Conservation (phyloP, 2,329 filamentous ascomycete genomes). For the Calonectria pauciramosa region DNA sequence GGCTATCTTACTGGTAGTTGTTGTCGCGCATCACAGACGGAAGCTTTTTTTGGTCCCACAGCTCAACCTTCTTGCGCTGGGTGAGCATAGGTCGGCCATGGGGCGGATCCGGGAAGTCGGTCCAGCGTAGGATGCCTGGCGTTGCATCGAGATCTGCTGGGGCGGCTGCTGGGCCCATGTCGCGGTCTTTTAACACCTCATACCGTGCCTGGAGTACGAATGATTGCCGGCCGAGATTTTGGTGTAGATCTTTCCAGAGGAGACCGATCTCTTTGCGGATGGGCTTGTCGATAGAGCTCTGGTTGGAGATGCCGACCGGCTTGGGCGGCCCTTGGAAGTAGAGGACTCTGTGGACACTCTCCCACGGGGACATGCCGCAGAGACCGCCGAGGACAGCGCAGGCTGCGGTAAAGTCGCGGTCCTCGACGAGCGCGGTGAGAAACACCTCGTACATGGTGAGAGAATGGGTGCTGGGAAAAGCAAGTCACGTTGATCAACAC, state of each 20-base stretch:
- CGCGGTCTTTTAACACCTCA: conserved; percentile 62
- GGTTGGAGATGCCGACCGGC: conserved; percentile 61
- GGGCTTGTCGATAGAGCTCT: conserved; percentile 54
- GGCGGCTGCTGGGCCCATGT: conserved; percentile 57
- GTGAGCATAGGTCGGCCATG: conserved; percentile 61
- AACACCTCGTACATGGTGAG: conserved; percentile 71
- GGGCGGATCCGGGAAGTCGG: conserved; percentile 71
- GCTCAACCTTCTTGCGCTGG: conserved; percentile 69
- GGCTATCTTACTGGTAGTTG: conserved; percentile 60
- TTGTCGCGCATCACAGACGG: conserved; percentile 65
- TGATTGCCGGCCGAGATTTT: conserved; percentile 68
- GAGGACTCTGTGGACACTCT: conserved; percentile 64
- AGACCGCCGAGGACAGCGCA: conserved; percentile 69
- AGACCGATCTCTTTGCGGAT: conserved; percentile 53
- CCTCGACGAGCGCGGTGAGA: conserved; percentile 66
- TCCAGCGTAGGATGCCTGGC: conserved; percentile 68
- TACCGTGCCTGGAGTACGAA: conserved; percentile 70
- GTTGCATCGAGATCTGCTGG: conserved; percentile 57
- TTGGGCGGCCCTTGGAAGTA: conserved; percentile 65
- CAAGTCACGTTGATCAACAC: conserved; percentile 7
- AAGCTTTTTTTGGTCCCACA: conserved; percentile 65
- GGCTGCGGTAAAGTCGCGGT: conserved; percentile 63
- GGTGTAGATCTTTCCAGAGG: conserved; percentile 68
- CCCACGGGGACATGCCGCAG: conserved; percentile 68
- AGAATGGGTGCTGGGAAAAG: not conserved